Conservation (phyloP, 129 eudicot species). For the Calendula officinalis region DNA sequence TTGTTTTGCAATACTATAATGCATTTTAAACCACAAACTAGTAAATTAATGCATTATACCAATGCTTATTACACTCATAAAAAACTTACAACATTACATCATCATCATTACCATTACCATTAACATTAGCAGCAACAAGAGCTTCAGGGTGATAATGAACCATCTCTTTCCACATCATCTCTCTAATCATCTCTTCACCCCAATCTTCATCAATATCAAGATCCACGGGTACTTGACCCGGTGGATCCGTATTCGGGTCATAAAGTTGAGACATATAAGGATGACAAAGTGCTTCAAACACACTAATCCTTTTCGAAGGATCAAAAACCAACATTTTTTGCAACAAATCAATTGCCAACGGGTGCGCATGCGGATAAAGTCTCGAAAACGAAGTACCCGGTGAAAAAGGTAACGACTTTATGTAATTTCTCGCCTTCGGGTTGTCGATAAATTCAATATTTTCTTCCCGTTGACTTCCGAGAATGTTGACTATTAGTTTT, state of each 20-base stretch:
- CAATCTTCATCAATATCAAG: constrained; percentile 81
- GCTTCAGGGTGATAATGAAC: constrained; percentile 78
- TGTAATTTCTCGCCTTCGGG: constrained; percentile 70
- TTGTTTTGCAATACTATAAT: constrained; percentile 27
- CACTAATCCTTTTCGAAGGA: constrained; percentile 73
- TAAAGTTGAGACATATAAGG: constrained; percentile 80
- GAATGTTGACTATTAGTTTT: constrained; percentile 64
- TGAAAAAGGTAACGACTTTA: constrained; percentile 66
- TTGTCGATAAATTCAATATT: constrained; percentile 71
- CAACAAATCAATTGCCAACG: constrained; percentile 61
- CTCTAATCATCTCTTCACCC: constrained; percentile 80
- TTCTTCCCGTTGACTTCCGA: constrained; percentile 63
- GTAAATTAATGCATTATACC: constrained; percentile 33
- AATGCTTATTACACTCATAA: constrained; percentile 40
- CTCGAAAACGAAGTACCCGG: constrained; percentile 56
- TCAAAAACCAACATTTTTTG: constrained; percentile 79
- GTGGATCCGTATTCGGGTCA: constrained; percentile 68
- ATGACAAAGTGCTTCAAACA: constrained; percentile 68
- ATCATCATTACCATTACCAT: constrained; percentile 13
- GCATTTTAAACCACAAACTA: constrained; percentile 48
- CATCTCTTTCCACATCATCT: constrained; percentile 81
- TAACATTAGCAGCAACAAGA: constrained; percentile 24
- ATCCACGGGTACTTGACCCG: constrained; percentile 71
- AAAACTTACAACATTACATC: constrained; percentile 36
- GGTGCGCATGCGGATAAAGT: constrained; percentile 66